Evolutionary conservation across 257 asterid genomes (phyloP).

Genomic region (Handroanthus guayacan): DNA sequence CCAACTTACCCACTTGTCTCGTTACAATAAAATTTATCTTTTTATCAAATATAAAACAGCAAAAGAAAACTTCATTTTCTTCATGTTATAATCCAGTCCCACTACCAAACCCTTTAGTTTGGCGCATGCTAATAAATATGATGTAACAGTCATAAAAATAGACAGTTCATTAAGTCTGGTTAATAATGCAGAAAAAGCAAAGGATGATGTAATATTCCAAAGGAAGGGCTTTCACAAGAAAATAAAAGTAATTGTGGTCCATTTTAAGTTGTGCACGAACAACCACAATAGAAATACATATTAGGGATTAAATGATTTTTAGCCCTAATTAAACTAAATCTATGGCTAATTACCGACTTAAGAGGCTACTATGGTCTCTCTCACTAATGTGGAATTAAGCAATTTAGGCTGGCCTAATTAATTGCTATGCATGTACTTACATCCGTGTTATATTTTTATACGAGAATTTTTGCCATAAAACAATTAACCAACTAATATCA

Average conservation of each 20-base stretch:
- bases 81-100: too few species aligned
- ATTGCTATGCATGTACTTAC: background rate
- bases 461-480: too few species aligned
- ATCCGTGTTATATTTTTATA: too few species aligned
- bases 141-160: background rate
- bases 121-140: background rate
- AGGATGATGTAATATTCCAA: background rate
- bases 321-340: background rate
- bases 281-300: slow-evolving; percentile 4
- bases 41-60: too few species aligned
- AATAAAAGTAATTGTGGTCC: slow-evolving; percentile 24
- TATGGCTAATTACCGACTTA: background rate
- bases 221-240: background rate
- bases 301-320: background rate
- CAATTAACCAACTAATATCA: too few species aligned
- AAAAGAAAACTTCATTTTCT: too few species aligned
- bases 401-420: background rate
- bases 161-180: background rate
- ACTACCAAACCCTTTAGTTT: background rate
- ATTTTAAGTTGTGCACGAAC: slow-evolving; percentile 6
- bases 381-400: background rate
- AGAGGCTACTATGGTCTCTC: background rate
- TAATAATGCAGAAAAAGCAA: background rate
- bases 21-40: too few species aligned
- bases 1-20: too few species aligned